phyloP scores from a whole-genome alignment of 495 filamentous ascomycete species.

The Penicillium odoratum region DNA sequence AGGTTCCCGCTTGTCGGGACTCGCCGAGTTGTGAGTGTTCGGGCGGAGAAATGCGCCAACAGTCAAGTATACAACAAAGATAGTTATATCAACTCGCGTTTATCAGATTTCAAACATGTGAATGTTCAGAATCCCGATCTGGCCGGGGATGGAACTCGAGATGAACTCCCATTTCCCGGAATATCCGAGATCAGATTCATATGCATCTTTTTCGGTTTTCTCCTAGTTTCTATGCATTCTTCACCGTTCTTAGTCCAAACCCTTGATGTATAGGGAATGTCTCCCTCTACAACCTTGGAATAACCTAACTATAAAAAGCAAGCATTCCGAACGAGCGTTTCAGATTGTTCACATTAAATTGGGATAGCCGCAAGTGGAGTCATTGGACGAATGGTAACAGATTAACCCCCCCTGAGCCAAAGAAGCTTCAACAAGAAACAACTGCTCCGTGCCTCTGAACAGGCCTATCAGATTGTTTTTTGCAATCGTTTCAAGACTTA shows the following conservation, averaged over 20 bases:
- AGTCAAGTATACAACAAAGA: background rate
- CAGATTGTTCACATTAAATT: slow-evolving; percentile 24
- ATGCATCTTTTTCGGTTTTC: background rate
- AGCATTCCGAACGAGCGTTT: slow-evolving; percentile 20
- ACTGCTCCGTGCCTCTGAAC: background rate
- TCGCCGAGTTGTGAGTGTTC: background rate
- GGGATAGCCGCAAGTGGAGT: slow-evolving; percentile 30
- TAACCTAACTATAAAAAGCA: slow-evolving; percentile 18
- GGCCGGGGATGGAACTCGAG: background rate
- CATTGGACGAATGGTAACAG: slow-evolving; percentile 19
- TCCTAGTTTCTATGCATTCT: background rate
- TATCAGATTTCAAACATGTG: background rate
- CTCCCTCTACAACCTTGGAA: background rate
- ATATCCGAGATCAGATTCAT: background rate
- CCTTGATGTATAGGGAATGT: background rate
- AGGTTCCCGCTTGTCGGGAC: slow-evolving; percentile 5
- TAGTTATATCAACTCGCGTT: background rate
- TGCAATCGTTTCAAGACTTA: too few species aligned
- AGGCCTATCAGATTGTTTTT: slow-evolving; percentile 3
- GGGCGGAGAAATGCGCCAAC: background rate
- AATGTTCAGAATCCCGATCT: slow-evolving; percentile 6
- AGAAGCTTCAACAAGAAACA: slow-evolving; percentile 9
- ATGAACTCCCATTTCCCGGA: background rate
- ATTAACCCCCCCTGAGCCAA: slow-evolving; percentile 24
- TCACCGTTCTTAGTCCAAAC: background rate